These are phyloP conservation scores for Epichloe bromicola DNA, from an alignment of 2,329 filamentous ascomycete genomes.

Conservation along the genomic window DNA sequence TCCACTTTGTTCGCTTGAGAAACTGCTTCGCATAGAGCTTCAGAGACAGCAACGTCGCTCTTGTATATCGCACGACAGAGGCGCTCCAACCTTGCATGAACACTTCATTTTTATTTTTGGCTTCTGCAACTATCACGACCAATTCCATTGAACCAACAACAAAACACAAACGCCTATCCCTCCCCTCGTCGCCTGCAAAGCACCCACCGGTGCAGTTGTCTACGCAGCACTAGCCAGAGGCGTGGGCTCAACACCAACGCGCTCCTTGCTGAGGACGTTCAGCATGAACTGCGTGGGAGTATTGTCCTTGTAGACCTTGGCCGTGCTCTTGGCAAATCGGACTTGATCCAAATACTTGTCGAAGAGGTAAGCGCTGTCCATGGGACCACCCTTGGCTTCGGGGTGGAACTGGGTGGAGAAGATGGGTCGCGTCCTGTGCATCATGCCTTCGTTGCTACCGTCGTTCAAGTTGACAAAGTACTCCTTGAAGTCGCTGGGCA, in stretches of 20 bases:
- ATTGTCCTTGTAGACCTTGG: slow-evolving; percentile 72
- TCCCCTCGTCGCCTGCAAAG: slow-evolving; percentile 1
- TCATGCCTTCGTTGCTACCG: slow-evolving; percentile 92
- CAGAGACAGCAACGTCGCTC: too few relatives aligned
- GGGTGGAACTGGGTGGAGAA: slow-evolving; percentile 99
- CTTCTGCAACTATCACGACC: background rate
- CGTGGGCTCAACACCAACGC: slow-evolving; percentile 69
- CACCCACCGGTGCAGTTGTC: slow-evolving; percentile 2
- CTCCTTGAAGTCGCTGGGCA: slow-evolving; percentile 83
- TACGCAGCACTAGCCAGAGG: slow-evolving; percentile 40
- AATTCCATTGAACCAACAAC: background rate
- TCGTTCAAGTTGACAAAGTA: slow-evolving; percentile 99
- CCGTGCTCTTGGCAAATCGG: slow-evolving; percentile 73
- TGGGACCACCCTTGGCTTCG: slow-evolving; percentile 91
- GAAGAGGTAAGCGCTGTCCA: slow-evolving; percentile 92
- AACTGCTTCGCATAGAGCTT: too few relatives aligned
- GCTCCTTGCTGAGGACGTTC: slow-evolving; percentile 84
- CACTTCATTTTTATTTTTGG: too few relatives aligned
- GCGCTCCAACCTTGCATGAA: too few relatives aligned
- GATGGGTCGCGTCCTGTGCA: slow-evolving; percentile 90
- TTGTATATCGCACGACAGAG: too few relatives aligned
- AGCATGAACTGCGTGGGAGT: slow-evolving; percentile 77
- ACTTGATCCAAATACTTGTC: slow-evolving; percentile 93
- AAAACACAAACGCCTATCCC: slow-evolving; percentile 1
- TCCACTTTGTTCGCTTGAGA: too few relatives aligned